Evolutionary conservation across 192 early-diverging fungal genomes (phyloP), one percentile per base, ranked within the genome.

Genomic region (Coemansia sp.): DNA sequence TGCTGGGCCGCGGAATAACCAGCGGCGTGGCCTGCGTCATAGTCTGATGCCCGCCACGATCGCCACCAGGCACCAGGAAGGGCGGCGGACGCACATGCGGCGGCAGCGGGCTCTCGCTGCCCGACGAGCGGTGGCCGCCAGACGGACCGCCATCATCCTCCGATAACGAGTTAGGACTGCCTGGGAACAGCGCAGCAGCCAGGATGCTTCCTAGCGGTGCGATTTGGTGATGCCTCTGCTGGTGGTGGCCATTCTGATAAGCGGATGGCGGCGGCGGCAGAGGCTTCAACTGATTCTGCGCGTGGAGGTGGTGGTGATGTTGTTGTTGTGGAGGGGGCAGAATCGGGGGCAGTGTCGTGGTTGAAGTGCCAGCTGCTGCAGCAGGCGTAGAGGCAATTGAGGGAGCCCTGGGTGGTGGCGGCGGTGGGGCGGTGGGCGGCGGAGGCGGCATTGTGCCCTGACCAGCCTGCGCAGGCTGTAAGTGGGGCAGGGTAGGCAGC

Each of bases 31-130:
- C 75, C 69, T 78, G 75, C 8, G 69, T 54, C 80, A 83, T 78
- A 19, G 76, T 69, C 72, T 83, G 80, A 64, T 83, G 74, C 3
- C 80, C 76, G 59, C 80, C 80, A 54, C 80, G 74, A 44, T 83
- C 80, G 48, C 76, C 75, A 1, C 61, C 75, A 14, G 80, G 80
- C 7, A 83, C 76, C 33, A 83, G 66, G 62, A 83, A 78, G 29
- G 80, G 60, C 35, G 74, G 80, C 27, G 73, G 75, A 6, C 74
- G 80, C 21, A 78, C 75, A 34, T 77, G 62, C 0, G 40, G 65
- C 1, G 76, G 74, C 53, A 83, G 63, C 21, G 80, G 76, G 44
- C 80, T 77, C 60, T 83, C 79, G 62, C 79, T 81, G 36, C 79
- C 79, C 10, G 79, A 81, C 31, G 79, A 81, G 67, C 74, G 79